Evolutionary conservation across 139 green algal genomes (phyloP).

Genomic region (Yamagishiella unicocca): DNA sequence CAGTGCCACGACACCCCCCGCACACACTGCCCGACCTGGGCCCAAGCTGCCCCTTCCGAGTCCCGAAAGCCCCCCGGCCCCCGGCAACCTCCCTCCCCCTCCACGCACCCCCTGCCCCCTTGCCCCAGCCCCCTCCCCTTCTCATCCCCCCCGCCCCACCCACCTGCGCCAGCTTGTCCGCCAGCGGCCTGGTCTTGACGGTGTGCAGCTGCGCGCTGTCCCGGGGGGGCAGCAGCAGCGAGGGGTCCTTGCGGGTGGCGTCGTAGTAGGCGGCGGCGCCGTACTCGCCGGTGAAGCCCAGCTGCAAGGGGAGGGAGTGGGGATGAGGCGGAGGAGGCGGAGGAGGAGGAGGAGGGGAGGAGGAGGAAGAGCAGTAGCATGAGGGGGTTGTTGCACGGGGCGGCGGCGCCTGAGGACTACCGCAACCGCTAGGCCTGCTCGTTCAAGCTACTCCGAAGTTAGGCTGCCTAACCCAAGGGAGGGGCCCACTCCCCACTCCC

Average conservation of each 20-base stretch:
- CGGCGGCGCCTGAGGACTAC: neutral
- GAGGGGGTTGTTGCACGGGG: neutral
- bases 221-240: slow-evolving; percentile 32
- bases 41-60: neutral
- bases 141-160: neutral
- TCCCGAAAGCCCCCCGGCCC: too few species aligned
- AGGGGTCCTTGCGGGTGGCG: neutral
- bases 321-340: neutral
- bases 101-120: too few species aligned
- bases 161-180: slow-evolving; percentile 55
- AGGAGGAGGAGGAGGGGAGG: neutral
- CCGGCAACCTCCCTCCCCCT: neutral
- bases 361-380: neutral
- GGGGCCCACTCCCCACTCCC: too few species aligned
- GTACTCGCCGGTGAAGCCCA: neutral
- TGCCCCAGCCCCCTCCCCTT: neutral
- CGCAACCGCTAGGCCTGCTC: neutral
- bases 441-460: neutral
- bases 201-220: neutral
- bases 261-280: slow-evolving; percentile 38
- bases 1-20: neutral
- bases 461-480: too few species aligned
- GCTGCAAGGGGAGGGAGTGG: neutral
- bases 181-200: slow-evolving; percentile 47
- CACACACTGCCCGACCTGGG: neutral